Evolutionary conservation across 768 basidiomycete species (phyloP).

Genomic region (Kondoa subrosea): DNA sequence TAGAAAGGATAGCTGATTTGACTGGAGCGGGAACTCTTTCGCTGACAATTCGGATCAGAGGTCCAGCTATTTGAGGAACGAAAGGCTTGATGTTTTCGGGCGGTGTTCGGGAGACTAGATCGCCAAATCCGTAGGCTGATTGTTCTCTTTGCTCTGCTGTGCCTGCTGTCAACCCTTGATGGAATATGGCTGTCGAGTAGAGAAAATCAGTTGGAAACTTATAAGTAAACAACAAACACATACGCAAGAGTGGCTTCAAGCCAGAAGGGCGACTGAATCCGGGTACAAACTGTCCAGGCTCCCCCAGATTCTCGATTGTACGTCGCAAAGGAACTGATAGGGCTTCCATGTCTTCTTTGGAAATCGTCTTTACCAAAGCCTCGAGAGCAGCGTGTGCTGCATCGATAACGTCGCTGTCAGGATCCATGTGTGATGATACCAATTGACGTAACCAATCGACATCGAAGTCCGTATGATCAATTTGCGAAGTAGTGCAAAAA

Average conservation of each 20-base stretch:
- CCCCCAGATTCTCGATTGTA: slow-evolving; percentile 68
- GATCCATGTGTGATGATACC: slow-evolving; percentile 64
- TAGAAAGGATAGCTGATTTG: slow-evolving; percentile 74
- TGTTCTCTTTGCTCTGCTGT: slow-evolving; percentile 75
- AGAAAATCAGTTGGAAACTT: not conserved
- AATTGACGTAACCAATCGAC: slow-evolving; percentile 89
- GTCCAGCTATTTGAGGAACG: slow-evolving; percentile 11
- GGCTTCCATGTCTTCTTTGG: slow-evolving; percentile 82
- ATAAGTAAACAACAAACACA: not conserved
- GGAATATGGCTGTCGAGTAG: slow-evolving; percentile 28
- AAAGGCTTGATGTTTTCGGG: slow-evolving; percentile 32
- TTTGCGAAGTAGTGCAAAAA: slow-evolving; percentile 66
- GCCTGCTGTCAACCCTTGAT: slow-evolving; percentile 65
- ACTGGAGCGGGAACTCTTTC: slow-evolving; percentile 64
- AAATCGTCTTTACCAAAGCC: slow-evolving; percentile 67
- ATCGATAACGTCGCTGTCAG: slow-evolving; percentile 40
- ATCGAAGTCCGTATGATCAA: slow-evolving; percentile 69
- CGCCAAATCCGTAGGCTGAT: slow-evolving; percentile 89
- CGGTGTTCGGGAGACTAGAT: slow-evolving; percentile 77
- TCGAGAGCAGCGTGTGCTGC: slow-evolving; percentile 73
- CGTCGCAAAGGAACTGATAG: slow-evolving; percentile 74
- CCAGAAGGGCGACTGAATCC: slow-evolving; percentile 70
- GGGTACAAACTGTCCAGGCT: slow-evolving; percentile 57
- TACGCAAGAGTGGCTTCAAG: slow-evolving; percentile 54
- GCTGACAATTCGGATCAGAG: slow-evolving; percentile 30